Conservation (phyloP, 129 eudicot species). For the Lactuca saligna region DNA sequence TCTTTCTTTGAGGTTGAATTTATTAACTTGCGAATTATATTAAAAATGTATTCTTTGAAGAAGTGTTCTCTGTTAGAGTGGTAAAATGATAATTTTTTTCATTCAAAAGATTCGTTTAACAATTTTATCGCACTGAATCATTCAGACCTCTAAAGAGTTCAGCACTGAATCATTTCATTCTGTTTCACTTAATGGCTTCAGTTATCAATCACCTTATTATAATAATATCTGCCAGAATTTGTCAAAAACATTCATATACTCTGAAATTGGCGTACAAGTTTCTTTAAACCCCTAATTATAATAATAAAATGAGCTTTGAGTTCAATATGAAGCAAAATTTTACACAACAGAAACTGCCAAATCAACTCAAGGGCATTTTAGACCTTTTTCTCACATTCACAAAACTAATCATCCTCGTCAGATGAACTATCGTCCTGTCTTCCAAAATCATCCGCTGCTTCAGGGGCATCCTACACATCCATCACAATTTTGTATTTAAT, state of each 20-base stretch:
- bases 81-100: too few species aligned
- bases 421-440: constrained; percentile 46
- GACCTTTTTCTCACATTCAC: not conserved
- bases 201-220: too few species aligned
- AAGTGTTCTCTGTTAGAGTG: too few species aligned
- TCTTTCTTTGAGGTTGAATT: too few species aligned
- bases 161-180: too few species aligned
- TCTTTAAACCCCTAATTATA: not conserved
- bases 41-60: too few species aligned
- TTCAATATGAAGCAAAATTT: constrained; percentile 3
- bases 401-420: constrained; percentile 39
- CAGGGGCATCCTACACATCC: constrained; percentile 37
- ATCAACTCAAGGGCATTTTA: not conserved
- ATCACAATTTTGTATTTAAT: not conserved
- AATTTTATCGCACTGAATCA: too few species aligned
- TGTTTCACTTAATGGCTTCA: too few species aligned
- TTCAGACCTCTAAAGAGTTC: too few species aligned
- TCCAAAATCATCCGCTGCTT: constrained; percentile 35
- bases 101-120: too few species aligned
- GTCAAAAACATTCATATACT: not conserved
- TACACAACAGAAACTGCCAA: not conserved
- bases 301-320: not conserved
- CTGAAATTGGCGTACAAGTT: not conserved
- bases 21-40: too few species aligned
- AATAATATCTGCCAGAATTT: too few species aligned